Evolutionary conservation across 2,329 filamentous ascomycete species (phyloP).

Genomic region (Hymenotorrendiella dingleyae): DNA sequence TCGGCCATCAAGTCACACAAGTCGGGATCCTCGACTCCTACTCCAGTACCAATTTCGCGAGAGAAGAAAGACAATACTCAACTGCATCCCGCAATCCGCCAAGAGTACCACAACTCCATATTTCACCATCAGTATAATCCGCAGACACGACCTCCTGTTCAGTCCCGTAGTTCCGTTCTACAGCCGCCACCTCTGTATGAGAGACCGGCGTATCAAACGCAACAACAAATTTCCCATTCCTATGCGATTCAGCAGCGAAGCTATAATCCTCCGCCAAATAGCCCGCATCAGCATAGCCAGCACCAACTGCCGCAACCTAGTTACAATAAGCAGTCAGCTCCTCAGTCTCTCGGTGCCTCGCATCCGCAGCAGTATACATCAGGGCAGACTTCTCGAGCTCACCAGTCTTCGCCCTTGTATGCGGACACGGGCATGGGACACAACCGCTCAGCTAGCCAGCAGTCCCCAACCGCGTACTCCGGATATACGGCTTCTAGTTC

Average conservation of each 20-base stretch:
- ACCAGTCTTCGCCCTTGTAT: not conserved
- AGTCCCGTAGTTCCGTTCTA: constrained; percentile 12
- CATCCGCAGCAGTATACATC: constrained; percentile 9
- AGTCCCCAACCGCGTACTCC: not conserved
- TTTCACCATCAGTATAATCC: constrained; percentile 22
- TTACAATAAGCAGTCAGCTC: not conserved
- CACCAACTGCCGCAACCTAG: not conserved
- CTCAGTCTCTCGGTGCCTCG: constrained; percentile 3
- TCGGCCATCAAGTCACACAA: constrained; percentile 9
- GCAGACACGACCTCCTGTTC: constrained; percentile 10
- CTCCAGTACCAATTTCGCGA: constrained; percentile 7
- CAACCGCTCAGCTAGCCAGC: no score
- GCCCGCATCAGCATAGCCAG: no score
- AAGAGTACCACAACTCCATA: constrained; percentile 24
- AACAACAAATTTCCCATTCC: not conserved
- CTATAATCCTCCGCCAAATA: not conserved
- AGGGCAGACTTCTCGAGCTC: not conserved
- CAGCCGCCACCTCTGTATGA: constrained; percentile 20
- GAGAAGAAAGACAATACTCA: constrained; percentile 23
- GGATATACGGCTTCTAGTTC: no score
- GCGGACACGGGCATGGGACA: no score
- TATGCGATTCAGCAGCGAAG: not conserved
- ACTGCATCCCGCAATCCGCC: constrained; percentile 36
- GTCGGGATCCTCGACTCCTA: constrained; percentile 5
- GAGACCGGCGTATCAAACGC: constrained; percentile 13